Evolutionary conservation across 73 alveolate species (phyloP), one percentile per base, ranked within the genome.

Genomic region (Durusdinium trenchii): DNA sequence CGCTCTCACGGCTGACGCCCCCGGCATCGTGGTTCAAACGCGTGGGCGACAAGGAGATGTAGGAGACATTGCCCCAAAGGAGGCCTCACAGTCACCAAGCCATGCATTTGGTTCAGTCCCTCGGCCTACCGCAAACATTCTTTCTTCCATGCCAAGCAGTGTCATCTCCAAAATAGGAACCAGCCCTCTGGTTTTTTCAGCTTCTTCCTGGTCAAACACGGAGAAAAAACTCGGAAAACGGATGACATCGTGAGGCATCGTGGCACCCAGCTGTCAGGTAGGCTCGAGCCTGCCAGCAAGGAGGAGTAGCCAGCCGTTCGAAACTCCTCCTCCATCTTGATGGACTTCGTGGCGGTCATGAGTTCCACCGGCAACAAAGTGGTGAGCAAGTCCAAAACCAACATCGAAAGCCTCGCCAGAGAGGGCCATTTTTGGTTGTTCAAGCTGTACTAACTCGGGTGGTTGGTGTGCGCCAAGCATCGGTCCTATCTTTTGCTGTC

Each of bases 231-330:
- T 57, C 69, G 69, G 0, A 60, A 60, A 1, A 60, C 18, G 1
- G 73, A 32, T 1, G 4, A 60, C 18, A 23, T 2, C 73, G 30
- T 23, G 18, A 32, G 18, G 73, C n/a, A 60, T 60, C 73, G 18
- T 60, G 73, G n/a, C n/a, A n/a, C n/a, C n/a, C n/a, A n/a, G n/a
- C n/a, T n/a, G n/a, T n/a, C n/a, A n/a, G 73, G 30, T 60, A 32
- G 73, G 73, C 18, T 32, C 81, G 16, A 36, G 94, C 94, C 87
- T 47, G 90, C 87, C 57, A 78, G 90, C 78, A 91, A 32, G 30
- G 98, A 91, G 46, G 98, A 91, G 98, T 57, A 91, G 51, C 98
- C 98, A 35, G 98, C 98, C 9, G 36, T 91, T 6, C 98, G 98
- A 81, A 91, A 71, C 60, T 78, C 85, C 23, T 91, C 98, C 30